Evolutionary conservation across 208 protist species (phyloP).

Genomic region (Acanthamoeba sp.): DNA sequence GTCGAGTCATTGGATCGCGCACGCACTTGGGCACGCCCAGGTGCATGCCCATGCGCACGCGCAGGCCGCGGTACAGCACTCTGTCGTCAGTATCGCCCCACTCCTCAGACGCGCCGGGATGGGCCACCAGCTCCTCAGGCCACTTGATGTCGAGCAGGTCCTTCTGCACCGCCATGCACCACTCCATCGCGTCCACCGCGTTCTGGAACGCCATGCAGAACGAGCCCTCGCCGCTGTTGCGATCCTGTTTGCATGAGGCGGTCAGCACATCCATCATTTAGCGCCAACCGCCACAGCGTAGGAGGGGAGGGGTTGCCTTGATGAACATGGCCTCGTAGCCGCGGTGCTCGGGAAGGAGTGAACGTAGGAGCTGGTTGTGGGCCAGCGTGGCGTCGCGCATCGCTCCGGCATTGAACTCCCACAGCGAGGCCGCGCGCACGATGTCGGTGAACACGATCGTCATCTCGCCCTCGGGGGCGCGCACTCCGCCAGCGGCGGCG

Average conservation of each 20-base stretch:
- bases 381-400: background rate
- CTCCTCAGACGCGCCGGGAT: background rate
- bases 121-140: background rate
- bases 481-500: background rate
- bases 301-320: background rate
- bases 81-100: background rate
- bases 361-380: background rate
- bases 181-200: background rate
- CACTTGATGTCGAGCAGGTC: background rate
- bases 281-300: background rate
- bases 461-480: background rate
- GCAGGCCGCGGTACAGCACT: slow-evolving; percentile 10
- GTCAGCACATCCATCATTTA: background rate
- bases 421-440: background rate
- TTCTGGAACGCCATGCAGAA: slow-evolving; percentile 41
- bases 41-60: slow-evolving; percentile 28
- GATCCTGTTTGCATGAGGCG: background rate
- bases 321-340: background rate
- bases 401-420: background rate
- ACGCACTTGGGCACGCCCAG: background rate
- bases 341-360: too few species aligned
- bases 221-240: slow-evolving; percentile 41
- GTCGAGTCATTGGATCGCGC: slow-evolving; percentile 3
- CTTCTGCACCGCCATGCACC: slow-evolving; percentile 24
- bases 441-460: slow-evolving; percentile 30